Base-by-base conservation (phyloP, 805 yeast species). In the Maudiozyma bulderi region DNA sequence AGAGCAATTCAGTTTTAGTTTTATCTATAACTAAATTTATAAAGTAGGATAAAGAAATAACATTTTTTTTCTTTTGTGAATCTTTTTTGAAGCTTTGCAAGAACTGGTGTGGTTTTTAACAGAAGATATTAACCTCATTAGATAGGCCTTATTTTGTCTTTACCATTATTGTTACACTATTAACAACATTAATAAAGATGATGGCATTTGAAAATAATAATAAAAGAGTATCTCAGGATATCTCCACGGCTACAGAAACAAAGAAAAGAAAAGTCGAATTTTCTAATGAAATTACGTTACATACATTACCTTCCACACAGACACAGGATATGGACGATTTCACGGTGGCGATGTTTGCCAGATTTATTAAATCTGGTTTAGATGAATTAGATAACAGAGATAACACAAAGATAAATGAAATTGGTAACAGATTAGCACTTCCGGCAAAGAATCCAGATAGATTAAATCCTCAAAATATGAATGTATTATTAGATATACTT, bases 311-410 rank as follows among this genome's bases (percentile, higher is more conserved):
- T 13, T 34, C 42, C 29, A 40, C 47, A 45, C 40, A 14, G 44
- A 33, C 13, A 55, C 42, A 39, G 11, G 52, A 54, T 39, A 54
- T 52, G 31, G 50, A 49, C n/a, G 50, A 53, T 42, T 67, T 71
- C 48, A 66, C 71, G 8, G 51, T 61, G 37, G 66, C 66, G 43
- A 61, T 71, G 64, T 71, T 68, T 55, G 53, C 59, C 37, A 61
- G 75, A 40, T 76, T 76, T 58, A 79, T 85, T 35, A 74, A 75
- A 54, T 74, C 86, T 47, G 93, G 91, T 32, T 67, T 87, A 54
- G 85, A 81, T 45, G 76, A 83, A 47, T 69, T 85, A 58, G 89
- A 83, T 49, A 76, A 74, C 70, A 70, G 71, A 33, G 86, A 83
- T 60, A 54, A 75, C 28, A 61, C 74, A 1, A 82, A 79, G 49